These are phyloP conservation scores for Candida silvicultrix DNA, from an alignment of 805 yeast species.

Conservation along the genomic window DNA sequence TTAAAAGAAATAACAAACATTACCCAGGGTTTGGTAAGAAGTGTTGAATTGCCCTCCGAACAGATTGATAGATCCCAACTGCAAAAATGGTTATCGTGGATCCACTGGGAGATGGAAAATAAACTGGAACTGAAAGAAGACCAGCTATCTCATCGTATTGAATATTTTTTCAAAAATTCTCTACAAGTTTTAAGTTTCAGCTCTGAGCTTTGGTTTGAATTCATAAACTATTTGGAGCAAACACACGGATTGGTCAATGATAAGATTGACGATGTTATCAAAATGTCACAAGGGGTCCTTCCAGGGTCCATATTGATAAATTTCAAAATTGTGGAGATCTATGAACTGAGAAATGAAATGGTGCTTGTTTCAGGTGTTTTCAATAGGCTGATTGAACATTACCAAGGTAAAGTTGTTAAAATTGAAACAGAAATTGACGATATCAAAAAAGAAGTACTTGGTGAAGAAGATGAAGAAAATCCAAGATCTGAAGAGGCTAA, in stretches of 20 bases:
- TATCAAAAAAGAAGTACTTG: conserved; percentile 5
- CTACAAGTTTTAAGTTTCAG: conserved; percentile 52
- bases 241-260: not conserved
- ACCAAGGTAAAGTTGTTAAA: conserved; percentile 12
- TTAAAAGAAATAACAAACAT: conserved; percentile 62
- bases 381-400: conserved; percentile 40
- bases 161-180: conserved; percentile 69
- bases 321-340: conserved; percentile 60
- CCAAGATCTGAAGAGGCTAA: conserved; percentile 13
- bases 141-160: conserved; percentile 47
- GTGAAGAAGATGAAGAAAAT: conserved; percentile 10
- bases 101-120: conserved; percentile 72
- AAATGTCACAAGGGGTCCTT: conserved; percentile 16
- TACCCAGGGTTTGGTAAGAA: conserved; percentile 44
- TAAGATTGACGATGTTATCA: conserved; percentile 5
- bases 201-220: conserved; percentile 76
- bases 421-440: conserved; percentile 15
- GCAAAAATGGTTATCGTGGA: conserved; percentile 64
- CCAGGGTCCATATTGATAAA: conserved; percentile 50
- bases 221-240: too few relatives aligned
- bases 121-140: conserved; percentile 53
- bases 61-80: conserved; percentile 30
- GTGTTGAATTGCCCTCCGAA: conserved; percentile 22
- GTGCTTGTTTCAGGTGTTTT: conserved; percentile 45
- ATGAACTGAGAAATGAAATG: conserved; percentile 51